Base-by-base conservation (phyloP, 2,329 filamentous ascomycete species). In the Monosporascus sp. region DNA sequence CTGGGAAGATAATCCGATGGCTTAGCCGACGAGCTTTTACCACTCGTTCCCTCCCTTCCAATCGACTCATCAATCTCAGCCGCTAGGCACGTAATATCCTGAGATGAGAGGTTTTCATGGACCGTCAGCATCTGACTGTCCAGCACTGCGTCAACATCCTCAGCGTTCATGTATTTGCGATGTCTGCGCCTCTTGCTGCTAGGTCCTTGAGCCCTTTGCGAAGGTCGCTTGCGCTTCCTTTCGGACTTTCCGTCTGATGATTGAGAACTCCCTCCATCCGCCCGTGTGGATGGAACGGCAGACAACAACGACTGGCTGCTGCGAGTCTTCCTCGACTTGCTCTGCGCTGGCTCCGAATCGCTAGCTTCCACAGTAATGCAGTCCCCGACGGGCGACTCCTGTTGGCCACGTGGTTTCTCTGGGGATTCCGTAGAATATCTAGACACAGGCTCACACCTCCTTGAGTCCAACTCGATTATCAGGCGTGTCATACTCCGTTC, bases 391-490 rank as follows among this genome's bases (percentile, higher is more conserved):
- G 56, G 20, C 8, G 52, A 18, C 7, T n/a, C 47, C 3, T 51
- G 48, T 14, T 27, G 27, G 37, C 55, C 52, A 14, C 39, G 50
- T 11, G 49, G 31, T 52, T 67, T 66, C 22, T 65, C 62, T n/a
- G 65, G 65, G 0, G 68, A 70, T n/a, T 57, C 50, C 11, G 60
- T 57, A 6, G 60, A 55, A 38, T 60, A 60, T 20, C 47, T 47
- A 35, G 65, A 60, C 27, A 60, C 57, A 18, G 65, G 60, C 14
- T 67, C 61, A 54, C 68, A 67, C 48, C 67, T 69, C 22, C 67
- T 69, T 25, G 74, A 70, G 56, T 80, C 78, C 8, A 81, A 63
- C 57, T 80, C 77, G n/a, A 75, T 72, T 3, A 76, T 72, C 6
- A 82, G 68, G 49, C 73, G 70, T 48, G 77, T 65, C 61, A 80